Conservation (phyloP, 2,329 filamentous ascomycete genomes). For the Xylariaceae sp. region DNA sequence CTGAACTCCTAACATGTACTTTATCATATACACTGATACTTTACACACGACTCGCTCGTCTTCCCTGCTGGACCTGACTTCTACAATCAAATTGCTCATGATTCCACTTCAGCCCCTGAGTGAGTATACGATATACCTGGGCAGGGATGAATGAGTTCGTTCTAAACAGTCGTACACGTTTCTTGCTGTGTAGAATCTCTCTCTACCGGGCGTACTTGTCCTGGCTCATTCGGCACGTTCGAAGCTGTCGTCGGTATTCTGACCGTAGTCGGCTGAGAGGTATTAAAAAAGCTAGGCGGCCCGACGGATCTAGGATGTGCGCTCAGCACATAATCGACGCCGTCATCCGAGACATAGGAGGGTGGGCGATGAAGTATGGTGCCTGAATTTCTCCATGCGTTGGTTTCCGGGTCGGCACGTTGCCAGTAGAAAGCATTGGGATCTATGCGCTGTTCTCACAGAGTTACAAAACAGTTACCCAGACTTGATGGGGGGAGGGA, state of each 20-base stretch:
- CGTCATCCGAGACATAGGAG: slow-evolving; percentile 71
- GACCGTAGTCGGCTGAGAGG: slow-evolving; percentile 25
- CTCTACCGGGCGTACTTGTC: slow-evolving; percentile 48
- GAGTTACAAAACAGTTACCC: background rate
- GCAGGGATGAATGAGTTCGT: background rate
- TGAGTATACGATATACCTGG: background rate
- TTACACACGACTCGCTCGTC: too few species aligned
- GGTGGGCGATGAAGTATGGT: slow-evolving; percentile 54
- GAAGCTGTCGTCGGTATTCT: slow-evolving; percentile 38
- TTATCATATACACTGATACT: too few species aligned
- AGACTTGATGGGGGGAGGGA: background rate
- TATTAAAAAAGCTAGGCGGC: slow-evolving; percentile 28
- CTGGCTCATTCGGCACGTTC: slow-evolving; percentile 45
- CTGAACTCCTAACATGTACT: too few species aligned
- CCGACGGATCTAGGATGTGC: slow-evolving; percentile 56
- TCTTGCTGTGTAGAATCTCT: slow-evolving; percentile 21
- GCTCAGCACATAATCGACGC: slow-evolving; percentile 66
- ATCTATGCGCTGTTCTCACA: slow-evolving; percentile 58
- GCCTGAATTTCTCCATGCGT: slow-evolving; percentile 17
- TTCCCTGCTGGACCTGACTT: background rate
- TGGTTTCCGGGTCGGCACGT: slow-evolving; percentile 44
- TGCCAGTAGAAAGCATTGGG: slow-evolving; percentile 79
- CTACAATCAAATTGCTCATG: background rate
- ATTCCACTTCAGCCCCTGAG: background rate
- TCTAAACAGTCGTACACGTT: background rate